Percentiles rank a stretch among this genome's conserved stretches.
These are phyloP conservation scores for Fusarium subtropicale DNA, from an alignment of 2,329 filamentous ascomycete species.

Conservation along the genomic window DNA sequence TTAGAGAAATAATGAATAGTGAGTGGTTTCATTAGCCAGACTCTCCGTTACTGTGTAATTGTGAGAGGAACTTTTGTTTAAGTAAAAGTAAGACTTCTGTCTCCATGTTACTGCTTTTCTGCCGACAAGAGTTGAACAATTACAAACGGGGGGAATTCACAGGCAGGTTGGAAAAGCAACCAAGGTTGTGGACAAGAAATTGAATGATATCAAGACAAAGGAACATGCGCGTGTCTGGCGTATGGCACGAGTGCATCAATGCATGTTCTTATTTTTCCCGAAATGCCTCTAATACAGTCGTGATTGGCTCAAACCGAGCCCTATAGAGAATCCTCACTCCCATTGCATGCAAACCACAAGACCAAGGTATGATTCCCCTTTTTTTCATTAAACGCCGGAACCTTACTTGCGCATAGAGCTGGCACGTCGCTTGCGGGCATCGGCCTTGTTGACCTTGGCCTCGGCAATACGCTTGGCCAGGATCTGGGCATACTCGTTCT, in stretches of 20 bases:
- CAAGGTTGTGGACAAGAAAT: background rate
- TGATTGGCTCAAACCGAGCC: slow-evolving; percentile 49
- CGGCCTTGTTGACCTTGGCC: slow-evolving; percentile 92
- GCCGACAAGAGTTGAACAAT: background rate
- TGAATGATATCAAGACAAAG: background rate
- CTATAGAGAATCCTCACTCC: slow-evolving; percentile 54
- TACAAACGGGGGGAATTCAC: background rate
- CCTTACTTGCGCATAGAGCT: slow-evolving; percentile 93
- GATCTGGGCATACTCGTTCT: slow-evolving; percentile 98
- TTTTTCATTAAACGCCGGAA: slow-evolving; percentile 52
- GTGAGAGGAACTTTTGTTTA: background rate
- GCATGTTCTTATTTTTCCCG: slow-evolving; percentile 52
- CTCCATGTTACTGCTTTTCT: background rate
- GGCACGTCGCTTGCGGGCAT: slow-evolving; percentile 95
- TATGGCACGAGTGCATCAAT: slow-evolving; percentile 48
- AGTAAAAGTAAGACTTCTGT: background rate
- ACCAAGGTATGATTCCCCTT: slow-evolving; percentile 53
- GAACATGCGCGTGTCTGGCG: slow-evolving; percentile 23
- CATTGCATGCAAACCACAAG: slow-evolving; percentile 57
- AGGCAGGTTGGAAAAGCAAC: background rate
- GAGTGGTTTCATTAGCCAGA: background rate
- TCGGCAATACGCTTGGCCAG: slow-evolving; percentile 97
- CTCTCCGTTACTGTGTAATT: background rate
- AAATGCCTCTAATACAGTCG: slow-evolving; percentile 56
- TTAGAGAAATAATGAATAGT: slow-evolving; percentile 13